Base-by-base conservation (phyloP, 1,284 basidiomycete genomes). In the Apiotrichum mycotoxinovorans region DNA sequence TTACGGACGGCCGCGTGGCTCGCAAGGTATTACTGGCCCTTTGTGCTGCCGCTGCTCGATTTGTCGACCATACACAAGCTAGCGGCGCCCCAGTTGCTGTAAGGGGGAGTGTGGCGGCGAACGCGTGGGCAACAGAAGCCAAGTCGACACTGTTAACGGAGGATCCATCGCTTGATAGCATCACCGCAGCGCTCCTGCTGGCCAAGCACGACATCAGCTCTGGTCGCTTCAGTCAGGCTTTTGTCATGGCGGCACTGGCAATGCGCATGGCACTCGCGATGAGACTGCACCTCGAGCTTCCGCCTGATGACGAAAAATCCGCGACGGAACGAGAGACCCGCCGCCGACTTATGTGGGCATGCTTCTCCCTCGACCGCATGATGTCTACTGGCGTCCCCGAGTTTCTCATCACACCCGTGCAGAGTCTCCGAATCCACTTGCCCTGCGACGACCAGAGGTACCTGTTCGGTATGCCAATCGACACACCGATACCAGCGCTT, bases 331-430 rank as follows among this genome's bases (percentile, higher is more conserved):
- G 63, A 11, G 64, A 66, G 23, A 66, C 64, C 0, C 49, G 62
- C 0, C 54, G 64, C 4, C 52, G 64, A 2, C 56, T 66, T 30
- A 62, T 64, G 56, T 66, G 60, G 57, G 56, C 35, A 25, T 66
- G 64, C 55, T 66, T 57, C 52, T 64, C 56, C 14, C 46, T 66
- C 20, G 64, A 66, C 47, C 45, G 64, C 15, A 64, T 61, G 57
- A 62, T 66, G 64, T 51, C 53, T n/a, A 64, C 62, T 0, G 64
- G 64, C 10, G 49, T 62, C 3, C 47, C 62, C 8, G 64, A 66
- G 49, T 54, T 41, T 37, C 23, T 60, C 17, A 34, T 34, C 9
- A 51, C 45, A 0, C 58, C 61, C 1, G 56, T 58, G 0, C 11
- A 40, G 2, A 37, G 26, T 7, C 20, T 63, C 1, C 41, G 46